Evolutionary conservation across 768 basidiomycete genomes (phyloP), one percentile per base, ranked within the genome.

Genomic region (Lentinula guzmanii): DNA sequence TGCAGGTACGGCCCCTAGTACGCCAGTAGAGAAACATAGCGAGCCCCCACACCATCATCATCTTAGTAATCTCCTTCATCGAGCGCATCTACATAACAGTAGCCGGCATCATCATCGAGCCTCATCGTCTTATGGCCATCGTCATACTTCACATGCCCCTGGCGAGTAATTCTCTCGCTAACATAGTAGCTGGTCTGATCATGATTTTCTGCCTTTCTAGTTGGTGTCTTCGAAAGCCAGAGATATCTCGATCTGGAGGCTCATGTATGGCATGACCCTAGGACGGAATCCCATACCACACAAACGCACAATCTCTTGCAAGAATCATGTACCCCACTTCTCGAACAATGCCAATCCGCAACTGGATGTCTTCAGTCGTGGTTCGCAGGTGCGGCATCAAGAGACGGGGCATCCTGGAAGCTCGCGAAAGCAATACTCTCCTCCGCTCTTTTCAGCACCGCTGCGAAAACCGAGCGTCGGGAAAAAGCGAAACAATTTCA

Each of bases 151-250:
- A 21, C 55, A 71, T 50, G 39, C 55, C 10, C 28, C 46, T 48
- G 46, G 51, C 39, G 45, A 74, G 6, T 68, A 48, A 68, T 71
- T 9, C 76, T 79, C 7, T 66, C 81, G 18, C 67, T 9, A 8
- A 39, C 13, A 11, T 8, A 48, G 1, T 8, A 45, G 7, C n/a
- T 1, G n/a, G 7, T 24, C 21, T 18, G 2, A 21, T 48, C 2
- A 79, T 41, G 76, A 77, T 57, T 61, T 77, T 8, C 9, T 68
- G 79, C 61, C 77, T 8, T 18, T 69, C 80, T 0, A 63, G 90
- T 91, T 0, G 90, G 87, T 1, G 83, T 89, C 13, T 91, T 91
- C 62, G 89, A 91, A 73, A 82, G 82, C 2, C 84, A 89, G 65
- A 72, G 82, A 33, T 91, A 90, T 68, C 74, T 90, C 61, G 82